Percentiles rank a stretch among this genome's conserved stretches.
Conservation (phyloP, 2,329 filamentous ascomycete genomes). For the Trichoderma pleuroti region DNA sequence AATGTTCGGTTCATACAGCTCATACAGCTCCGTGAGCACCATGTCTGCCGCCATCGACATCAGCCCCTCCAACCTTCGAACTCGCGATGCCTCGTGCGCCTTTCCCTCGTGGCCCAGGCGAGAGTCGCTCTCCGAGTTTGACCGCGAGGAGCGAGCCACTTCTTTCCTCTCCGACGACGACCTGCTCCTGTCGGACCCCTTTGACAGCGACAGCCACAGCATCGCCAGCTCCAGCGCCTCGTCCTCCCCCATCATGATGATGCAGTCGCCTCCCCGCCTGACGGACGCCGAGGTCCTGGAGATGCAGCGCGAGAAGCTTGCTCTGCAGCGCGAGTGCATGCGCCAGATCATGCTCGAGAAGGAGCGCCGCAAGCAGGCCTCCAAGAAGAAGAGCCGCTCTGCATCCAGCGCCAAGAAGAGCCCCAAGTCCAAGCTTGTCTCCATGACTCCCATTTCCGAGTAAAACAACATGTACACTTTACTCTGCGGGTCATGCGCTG, state of each 20-base stretch:
- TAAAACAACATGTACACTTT: not conserved
- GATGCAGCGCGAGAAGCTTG: slow-evolving; percentile 49
- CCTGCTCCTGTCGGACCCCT: slow-evolving; percentile 51
- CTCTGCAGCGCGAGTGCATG: slow-evolving; percentile 51
- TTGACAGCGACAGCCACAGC: slow-evolving; percentile 49
- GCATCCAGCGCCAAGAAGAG: slow-evolving; percentile 47
- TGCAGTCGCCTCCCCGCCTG: slow-evolving; percentile 35
- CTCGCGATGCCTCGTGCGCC: slow-evolving; percentile 47
- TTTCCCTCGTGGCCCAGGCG: slow-evolving; percentile 59
- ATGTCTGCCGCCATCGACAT: slow-evolving; percentile 47
- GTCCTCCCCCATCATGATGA: slow-evolving; percentile 32
- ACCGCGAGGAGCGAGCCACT: slow-evolving; percentile 44
- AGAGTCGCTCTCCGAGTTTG: slow-evolving; percentile 46
- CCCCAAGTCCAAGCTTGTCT: slow-evolving; percentile 44
- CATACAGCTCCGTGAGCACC: slow-evolving; percentile 48
- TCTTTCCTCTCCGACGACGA: slow-evolving; percentile 63
- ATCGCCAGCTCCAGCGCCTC: slow-evolving; percentile 44
- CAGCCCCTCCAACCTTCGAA: slow-evolving; percentile 37
- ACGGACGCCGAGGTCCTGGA: slow-evolving; percentile 48
- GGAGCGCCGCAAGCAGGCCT: slow-evolving; percentile 48
- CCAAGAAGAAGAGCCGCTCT: slow-evolving; percentile 36
- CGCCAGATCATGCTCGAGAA: slow-evolving; percentile 51
- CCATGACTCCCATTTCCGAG: slow-evolving; percentile 56
- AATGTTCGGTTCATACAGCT: slow-evolving; percentile 51
- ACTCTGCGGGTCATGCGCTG: slow-evolving; percentile 10